A percentile compares a stretch with the other conserved stretches of the same genome.
These are phyloP conservation scores for Didymella pomorum DNA, from an alignment of 2,329 filamentous ascomycete genomes.

Conservation along the genomic window DNA sequence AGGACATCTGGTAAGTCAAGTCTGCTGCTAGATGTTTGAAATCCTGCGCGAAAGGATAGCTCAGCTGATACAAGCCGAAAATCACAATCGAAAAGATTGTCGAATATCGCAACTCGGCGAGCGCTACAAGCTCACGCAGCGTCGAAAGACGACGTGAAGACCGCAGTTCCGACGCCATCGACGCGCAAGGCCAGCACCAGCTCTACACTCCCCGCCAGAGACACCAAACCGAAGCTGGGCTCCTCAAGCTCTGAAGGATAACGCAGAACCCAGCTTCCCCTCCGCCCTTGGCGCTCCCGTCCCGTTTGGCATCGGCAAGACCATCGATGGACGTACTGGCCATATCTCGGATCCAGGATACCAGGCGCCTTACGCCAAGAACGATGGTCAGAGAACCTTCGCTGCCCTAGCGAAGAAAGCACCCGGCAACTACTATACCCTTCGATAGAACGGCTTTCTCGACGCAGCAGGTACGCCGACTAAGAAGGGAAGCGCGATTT, in stretches of 20 bases:
- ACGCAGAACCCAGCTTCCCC: too few species aligned
- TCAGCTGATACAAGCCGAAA: conserved; percentile 25
- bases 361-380: not conserved
- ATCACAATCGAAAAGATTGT: conserved; percentile 30
- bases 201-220: not conserved
- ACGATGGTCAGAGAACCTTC: not conserved
- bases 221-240: not conserved
- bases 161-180: not conserved
- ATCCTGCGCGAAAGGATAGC: too few species aligned
- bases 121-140: not conserved
- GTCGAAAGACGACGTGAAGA: not conserved
- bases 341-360: not conserved
- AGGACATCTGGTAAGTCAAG: conserved; percentile 38
- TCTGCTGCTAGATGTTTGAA: not conserved
- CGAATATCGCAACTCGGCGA: not conserved
- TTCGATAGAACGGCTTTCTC: not conserved
- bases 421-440: conserved; percentile 1
- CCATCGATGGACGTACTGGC: not conserved
- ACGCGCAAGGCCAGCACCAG: not conserved
- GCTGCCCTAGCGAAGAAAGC: conserved; percentile 1
- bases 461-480: conserved; percentile 1
- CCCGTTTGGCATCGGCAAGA: not conserved
- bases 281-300: too few species aligned
- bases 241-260: too few species aligned
- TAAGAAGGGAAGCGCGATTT: not conserved